phyloP scores from a whole-genome alignment of 148 eudicot genomes.

The Chenopodium formosanum region DNA sequence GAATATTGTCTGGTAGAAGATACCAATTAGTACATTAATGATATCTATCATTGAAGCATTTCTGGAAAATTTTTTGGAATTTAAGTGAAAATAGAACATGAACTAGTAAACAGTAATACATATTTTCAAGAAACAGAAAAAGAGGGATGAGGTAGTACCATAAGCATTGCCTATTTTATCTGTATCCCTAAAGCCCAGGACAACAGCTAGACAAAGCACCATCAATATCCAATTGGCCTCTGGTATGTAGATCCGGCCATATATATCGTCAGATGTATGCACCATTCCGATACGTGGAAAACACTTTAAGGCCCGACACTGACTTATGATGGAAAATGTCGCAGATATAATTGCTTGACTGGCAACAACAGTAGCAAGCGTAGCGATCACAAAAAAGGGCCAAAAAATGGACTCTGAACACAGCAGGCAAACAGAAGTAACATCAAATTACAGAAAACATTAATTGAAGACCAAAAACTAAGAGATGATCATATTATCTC shows the following conservation, averaged over 20 bases:
- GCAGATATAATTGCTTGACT: constrained; percentile 58
- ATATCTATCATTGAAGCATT: not conserved
- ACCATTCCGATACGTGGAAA: constrained; percentile 46
- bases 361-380: constrained; percentile 48
- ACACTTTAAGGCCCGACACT: constrained; percentile 51
- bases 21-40: not conserved
- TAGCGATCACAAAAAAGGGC: constrained; percentile 45
- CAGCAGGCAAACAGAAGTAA: not conserved
- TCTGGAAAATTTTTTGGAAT: not conserved
- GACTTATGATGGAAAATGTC: constrained; percentile 46
- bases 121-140: not conserved
- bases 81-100: not conserved
- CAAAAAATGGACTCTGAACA: constrained; percentile 43
- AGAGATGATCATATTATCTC: too few relatives aligned
- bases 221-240: constrained; percentile 52
- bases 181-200: constrained; percentile 46
- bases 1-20: not conserved
- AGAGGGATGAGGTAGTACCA: constrained; percentile 23
- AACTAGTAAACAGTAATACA: not conserved
- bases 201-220: constrained; percentile 43
- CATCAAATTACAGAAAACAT: not conserved
- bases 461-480: too few relatives aligned
- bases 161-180: constrained; percentile 51
- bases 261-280: constrained; percentile 42
- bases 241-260: constrained; percentile 49